A percentile compares a stretch with the other conserved stretches of the same genome.
Conservation (phyloP, 192 early-diverging fungal species). For the Cladochytrium replicatum region DNA sequence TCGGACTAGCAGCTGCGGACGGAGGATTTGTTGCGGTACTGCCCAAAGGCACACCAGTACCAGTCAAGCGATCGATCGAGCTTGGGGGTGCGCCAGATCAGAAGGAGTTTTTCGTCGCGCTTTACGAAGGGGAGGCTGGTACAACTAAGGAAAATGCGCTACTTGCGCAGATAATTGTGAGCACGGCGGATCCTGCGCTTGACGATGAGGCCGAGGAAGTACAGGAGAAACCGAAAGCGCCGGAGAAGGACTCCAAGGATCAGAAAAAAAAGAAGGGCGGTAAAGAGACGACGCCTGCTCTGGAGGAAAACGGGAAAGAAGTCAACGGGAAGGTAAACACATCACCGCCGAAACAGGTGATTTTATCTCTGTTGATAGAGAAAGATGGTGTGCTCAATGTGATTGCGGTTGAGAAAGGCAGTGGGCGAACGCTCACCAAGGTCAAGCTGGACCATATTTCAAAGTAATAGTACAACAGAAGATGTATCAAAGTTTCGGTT, state of each 20-base stretch:
- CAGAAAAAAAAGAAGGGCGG: conserved; percentile 40
- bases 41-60: conserved; percentile 75
- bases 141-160: conserved; percentile 40
- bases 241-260: conserved; percentile 36
- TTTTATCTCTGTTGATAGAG: conserved; percentile 31
- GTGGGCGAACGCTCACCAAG: conserved; percentile 1
- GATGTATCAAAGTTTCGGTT: too few relatives aligned
- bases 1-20: conserved; percentile 65
- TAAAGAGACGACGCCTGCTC: conserved; percentile 38
- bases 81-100: conserved; percentile 62
- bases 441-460: conserved; percentile 1
- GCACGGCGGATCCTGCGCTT: conserved; percentile 38
- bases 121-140: conserved; percentile 70
- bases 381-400: conserved; percentile 27
- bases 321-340: too few relatives aligned
- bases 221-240: conserved; percentile 36
- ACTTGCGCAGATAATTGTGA: conserved; percentile 58
- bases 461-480: not conserved
- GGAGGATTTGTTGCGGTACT: conserved; percentile 72
- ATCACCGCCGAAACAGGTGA: too few relatives aligned
- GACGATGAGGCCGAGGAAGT: conserved; percentile 36
- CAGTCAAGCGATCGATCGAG: conserved; percentile 65
- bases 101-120: conserved; percentile 62
- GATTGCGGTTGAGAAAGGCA: conserved; percentile 21
- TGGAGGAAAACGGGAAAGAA: conserved; percentile 24